Evolutionary conservation across 306 rosid species (phyloP).

Genomic region (Morella rubra): DNA sequence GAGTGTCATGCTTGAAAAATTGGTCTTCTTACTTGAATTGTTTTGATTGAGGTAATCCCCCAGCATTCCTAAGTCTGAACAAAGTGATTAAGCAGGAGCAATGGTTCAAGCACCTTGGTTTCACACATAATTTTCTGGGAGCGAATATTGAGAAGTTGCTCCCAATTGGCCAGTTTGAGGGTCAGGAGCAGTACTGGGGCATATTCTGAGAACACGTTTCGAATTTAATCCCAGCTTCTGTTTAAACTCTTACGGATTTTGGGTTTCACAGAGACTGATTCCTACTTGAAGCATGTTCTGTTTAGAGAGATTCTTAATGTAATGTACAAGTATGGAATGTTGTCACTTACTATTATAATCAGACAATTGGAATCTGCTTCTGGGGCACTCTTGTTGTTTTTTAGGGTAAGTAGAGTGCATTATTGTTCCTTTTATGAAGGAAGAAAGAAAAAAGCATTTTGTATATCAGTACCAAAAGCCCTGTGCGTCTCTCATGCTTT

Average conservation of each 20-base stretch:
- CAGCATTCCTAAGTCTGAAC: background rate
- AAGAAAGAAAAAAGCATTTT: background rate
- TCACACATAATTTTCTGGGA: background rate
- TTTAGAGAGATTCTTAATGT: background rate
- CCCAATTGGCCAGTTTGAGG: too few species aligned
- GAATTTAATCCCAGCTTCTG: background rate
- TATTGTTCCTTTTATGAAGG: too few species aligned
- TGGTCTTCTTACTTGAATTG: background rate
- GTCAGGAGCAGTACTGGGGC: background rate
- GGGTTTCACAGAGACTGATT: background rate
- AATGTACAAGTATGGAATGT: background rate
- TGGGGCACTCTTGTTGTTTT: background rate
- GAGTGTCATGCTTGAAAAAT: background rate
- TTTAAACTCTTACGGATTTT: background rate
- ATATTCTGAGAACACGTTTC: background rate
- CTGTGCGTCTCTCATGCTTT: too few species aligned
- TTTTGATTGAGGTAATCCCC: background rate
- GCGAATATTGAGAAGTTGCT: background rate
- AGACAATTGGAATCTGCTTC: background rate
- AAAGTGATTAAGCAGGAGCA: background rate
- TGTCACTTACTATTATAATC: background rate
- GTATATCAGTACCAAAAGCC: background rate
- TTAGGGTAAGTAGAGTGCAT: too few species aligned
- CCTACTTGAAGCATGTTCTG: background rate
- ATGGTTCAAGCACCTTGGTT: background rate